phyloP scores from a whole-genome alignment of 2,329 filamentous ascomycete species.

The Xylariaceae sp. region DNA sequence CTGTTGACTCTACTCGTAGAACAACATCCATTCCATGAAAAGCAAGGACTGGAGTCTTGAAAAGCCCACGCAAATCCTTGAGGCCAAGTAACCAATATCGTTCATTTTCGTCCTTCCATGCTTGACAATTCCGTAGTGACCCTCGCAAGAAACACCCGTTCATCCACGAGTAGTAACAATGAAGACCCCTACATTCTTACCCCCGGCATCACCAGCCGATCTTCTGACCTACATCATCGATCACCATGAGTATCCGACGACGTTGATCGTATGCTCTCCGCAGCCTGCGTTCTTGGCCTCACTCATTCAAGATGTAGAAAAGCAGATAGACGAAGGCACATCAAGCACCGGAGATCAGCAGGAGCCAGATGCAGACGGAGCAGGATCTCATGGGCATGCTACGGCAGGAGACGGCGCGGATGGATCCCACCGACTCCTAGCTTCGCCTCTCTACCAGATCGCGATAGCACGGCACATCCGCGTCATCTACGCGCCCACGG shows the following conservation, averaged over 20 bases:
- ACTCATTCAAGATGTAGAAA: conserved; percentile 45
- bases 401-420: not conserved
- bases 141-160: not conserved
- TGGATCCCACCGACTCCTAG: conserved; percentile 43
- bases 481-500: conserved; percentile 66
- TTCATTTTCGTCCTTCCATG: too few species aligned
- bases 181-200: conserved; percentile 38
- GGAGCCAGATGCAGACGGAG: conserved; percentile 8
- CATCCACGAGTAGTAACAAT: conserved; percentile 17
- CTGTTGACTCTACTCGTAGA: too few species aligned
- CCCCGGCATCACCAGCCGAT: conserved; percentile 51
- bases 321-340: conserved; percentile 6
- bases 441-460: conserved; percentile 63
- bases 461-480: conserved; percentile 63
- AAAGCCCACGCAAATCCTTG: too few species aligned
- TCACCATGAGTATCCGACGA: conserved; percentile 52
- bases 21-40: too few species aligned
- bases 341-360: conserved; percentile 11
- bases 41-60: too few species aligned
- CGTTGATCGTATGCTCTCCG: conserved; percentile 65
- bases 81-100: too few species aligned
- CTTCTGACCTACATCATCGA: conserved; percentile 62
- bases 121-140: too few species aligned
- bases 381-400: not conserved
- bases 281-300: conserved; percentile 59